Base-by-base conservation (phyloP, 345 rosid species). In the Corchorus olitorius region DNA sequence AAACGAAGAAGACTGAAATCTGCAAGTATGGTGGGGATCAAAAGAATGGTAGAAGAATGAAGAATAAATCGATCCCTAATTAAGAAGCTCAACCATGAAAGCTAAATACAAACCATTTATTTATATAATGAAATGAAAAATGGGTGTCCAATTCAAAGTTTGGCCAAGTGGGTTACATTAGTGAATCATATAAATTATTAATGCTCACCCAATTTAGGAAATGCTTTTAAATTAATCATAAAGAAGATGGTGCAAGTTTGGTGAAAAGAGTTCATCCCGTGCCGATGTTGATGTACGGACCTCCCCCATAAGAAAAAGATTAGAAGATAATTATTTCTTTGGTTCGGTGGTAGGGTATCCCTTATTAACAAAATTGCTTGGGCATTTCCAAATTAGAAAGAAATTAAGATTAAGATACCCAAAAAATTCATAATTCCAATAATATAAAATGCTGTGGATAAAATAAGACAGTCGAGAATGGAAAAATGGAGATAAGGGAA, bases 271-370 rank as follows among this genome's bases (percentile, higher is more conserved):
- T 20, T 27, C 45, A 6, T 14, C 72, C 20, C 2, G 0, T 20
- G 17, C 77, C 52, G 66, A 41, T 65, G 52, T 20, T 61, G 77
- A 70, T 60, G 83, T 70, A 79, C 81, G 81, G 81, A 69, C 52
- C 54, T 22, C 43, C 67, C 41, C 74, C 8, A 35, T 8, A 70
- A 10, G 17, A 37, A 19, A 53, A 34, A n/a, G 6, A 4, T 13
- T 13, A 27, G 6, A 3, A 33, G 2, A 2, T 2, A 64, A 7
- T 4, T 65, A 17, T 19, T 63, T 17, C 3, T 10, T 20, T 20
- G 16, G 70, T 66, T 65, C n/a, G 33, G 35, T 46, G 73, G 55
- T 46, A 14, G 33, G 71, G 71, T 6, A 52, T 8, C 33, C 34
- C 50, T 65, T 17, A 34, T 33, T 27, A 27, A 8, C 27, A 52